phyloP scores from a whole-genome alignment of 768 basidiomycete genomes.

The Pleurotus tuber-regium region DNA sequence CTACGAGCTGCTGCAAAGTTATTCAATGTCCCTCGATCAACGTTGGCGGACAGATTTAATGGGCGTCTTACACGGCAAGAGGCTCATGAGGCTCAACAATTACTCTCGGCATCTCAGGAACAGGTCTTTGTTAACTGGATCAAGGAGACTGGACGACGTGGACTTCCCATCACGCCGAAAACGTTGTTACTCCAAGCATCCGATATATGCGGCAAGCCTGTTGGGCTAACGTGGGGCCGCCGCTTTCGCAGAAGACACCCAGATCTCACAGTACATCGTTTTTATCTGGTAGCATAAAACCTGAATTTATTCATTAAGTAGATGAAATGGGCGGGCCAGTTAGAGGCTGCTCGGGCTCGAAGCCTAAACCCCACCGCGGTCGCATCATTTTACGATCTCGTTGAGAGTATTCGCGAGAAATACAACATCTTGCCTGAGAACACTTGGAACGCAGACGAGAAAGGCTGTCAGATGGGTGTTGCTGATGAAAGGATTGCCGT shows the following conservation, averaged over 20 bases:
- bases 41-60: slow-evolving; percentile 13
- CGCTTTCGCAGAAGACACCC: slow-evolving; percentile 4
- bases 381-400: slow-evolving; percentile 17
- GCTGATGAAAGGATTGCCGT: slow-evolving; percentile 13
- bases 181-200: slow-evolving; percentile 15
- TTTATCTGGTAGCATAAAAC: slow-evolving; percentile 20
- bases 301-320: slow-evolving; percentile 20
- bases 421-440: slow-evolving; percentile 20
- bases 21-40: slow-evolving; percentile 18
- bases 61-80: slow-evolving; percentile 14
- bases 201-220: slow-evolving; percentile 15
- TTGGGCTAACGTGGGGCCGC: slow-evolving; percentile 14
- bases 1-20: slow-evolving; percentile 16
- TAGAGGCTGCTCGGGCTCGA: slow-evolving; percentile 25
- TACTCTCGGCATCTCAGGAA: slow-evolving; percentile 19
- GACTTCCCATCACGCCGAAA: slow-evolving; percentile 19
- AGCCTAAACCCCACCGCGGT: slow-evolving; percentile 17
- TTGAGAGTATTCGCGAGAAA: slow-evolving; percentile 15
- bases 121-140: slow-evolving; percentile 22
- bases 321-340: slow-evolving; percentile 13
- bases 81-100: slow-evolving; percentile 18
- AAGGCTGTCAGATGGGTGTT: slow-evolving; percentile 20
- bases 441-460: slow-evolving; percentile 30
- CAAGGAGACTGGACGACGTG: slow-evolving; percentile 18
- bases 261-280: slow-evolving; percentile 6